Conservation (phyloP, 768 basidiomycete genomes). For the Boletus rubroflammeus region DNA sequence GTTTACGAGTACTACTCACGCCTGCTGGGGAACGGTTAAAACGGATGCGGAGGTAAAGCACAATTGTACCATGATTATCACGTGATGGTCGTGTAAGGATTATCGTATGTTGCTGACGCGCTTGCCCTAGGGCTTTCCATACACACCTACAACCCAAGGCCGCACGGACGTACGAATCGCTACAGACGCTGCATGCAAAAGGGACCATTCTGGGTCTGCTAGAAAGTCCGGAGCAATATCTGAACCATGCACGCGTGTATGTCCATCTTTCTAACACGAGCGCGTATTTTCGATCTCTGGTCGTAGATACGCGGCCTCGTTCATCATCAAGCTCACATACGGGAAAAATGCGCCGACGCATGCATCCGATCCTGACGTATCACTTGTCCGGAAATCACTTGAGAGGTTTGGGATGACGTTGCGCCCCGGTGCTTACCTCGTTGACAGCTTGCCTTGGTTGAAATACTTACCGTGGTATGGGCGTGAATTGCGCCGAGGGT, state of each 20-base stretch:
- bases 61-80: neutral
- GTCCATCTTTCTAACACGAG: conserved; percentile 35
- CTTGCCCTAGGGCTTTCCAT: conserved; percentile 43
- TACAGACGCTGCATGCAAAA: conserved; percentile 36
- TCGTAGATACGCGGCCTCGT: conserved; percentile 15
- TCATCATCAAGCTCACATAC: conserved; percentile 18
- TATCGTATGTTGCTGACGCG: neutral
- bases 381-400: conserved; percentile 18
- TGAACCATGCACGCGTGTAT: conserved; percentile 31
- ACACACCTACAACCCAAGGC: conserved; percentile 49
- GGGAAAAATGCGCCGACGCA: conserved; percentile 15
- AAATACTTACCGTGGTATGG: conserved; percentile 58
- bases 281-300: neutral
- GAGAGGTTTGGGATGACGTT: conserved; percentile 20
- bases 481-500: conserved; percentile 48
- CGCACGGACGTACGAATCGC: conserved; percentile 41
- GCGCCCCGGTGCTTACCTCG: conserved; percentile 31
- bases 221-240: conserved; percentile 8
- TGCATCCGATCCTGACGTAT: conserved; percentile 16
- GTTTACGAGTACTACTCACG: conserved; percentile 48
- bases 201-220: conserved; percentile 8
- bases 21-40: conserved; percentile 49
- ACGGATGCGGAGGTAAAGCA: conserved; percentile 46
- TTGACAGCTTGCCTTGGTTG: conserved; percentile 33
- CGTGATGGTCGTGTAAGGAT: neutral